Conservation (phyloP, 495 filamentous ascomycete genomes). For the Penicillium parvum region DNA sequence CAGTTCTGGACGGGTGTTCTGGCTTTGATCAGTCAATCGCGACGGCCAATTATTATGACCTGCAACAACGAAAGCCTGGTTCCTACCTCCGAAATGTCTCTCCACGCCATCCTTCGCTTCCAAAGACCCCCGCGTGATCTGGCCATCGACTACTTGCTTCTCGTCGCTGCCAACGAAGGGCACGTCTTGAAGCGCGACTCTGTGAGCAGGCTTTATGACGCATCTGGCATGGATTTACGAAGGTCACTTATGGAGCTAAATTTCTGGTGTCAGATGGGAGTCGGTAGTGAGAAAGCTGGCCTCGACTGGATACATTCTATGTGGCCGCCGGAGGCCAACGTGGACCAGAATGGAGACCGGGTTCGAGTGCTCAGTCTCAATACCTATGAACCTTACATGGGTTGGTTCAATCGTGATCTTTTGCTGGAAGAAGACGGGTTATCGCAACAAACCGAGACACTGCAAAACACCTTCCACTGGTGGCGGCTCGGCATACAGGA, state of each 20-base stretch:
- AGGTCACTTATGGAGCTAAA: slow-evolving; percentile 81
- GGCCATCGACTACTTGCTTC: slow-evolving; percentile 72
- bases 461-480: slow-evolving; percentile 33
- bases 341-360: slow-evolving; percentile 58
- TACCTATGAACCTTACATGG: slow-evolving; percentile 76
- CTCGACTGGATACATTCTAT: slow-evolving; percentile 81
- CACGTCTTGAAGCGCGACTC: slow-evolving; percentile 70
- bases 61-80: slow-evolving; percentile 84
- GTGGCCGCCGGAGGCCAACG: slow-evolving; percentile 65
- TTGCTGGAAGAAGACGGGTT: slow-evolving; percentile 17
- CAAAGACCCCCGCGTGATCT: slow-evolving; percentile 61
- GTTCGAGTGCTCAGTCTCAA: slow-evolving; percentile 79
- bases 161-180: slow-evolving; percentile 86
- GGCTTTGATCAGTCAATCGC: slow-evolving; percentile 73
- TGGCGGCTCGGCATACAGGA: slow-evolving; percentile 41
- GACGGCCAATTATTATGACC: slow-evolving; percentile 88
- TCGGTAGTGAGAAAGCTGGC: slow-evolving; percentile 84
- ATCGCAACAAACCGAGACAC: slow-evolving; percentile 26
- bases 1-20: slow-evolving; percentile 87
- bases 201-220: slow-evolving; percentile 63
- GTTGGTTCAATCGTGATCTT: slow-evolving; percentile 61
- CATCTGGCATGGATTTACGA: slow-evolving; percentile 66
- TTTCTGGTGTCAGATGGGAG: slow-evolving; percentile 94
- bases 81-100: slow-evolving; percentile 61
- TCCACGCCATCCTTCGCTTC: slow-evolving; percentile 88